Base-by-base conservation (phyloP, 345 rosid genomes). In the Hypericum androsaemum region DNA sequence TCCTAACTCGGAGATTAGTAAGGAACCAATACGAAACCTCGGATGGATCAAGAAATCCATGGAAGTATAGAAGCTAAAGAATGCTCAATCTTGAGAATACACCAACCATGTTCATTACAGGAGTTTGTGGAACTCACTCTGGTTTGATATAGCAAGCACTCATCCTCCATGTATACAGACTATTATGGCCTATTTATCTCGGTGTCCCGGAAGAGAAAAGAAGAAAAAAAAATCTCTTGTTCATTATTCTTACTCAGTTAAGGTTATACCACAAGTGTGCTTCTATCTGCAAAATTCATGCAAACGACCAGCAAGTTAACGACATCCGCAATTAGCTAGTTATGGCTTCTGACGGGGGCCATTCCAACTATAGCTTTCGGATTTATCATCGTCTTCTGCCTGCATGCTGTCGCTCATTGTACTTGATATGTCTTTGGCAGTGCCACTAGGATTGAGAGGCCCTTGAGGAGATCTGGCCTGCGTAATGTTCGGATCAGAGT, bases 331-430 rank as follows among this genome's bases (percentile, higher is more conserved):
- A 22, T 54, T 38, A 10, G 13, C 53, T 47, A 53, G 54, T 47
- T 54, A 40, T 35, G 52, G 44, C 16, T 41, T 42, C 38, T 43
- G 40, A 53, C 16, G 39, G 7, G 41, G 32, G 6, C 53, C 48
- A 37, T 54, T 56, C 63, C 52, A 57, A 48, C 63, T 61, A 57
- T 56, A 61, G 45, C 62, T 56, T 58, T 50, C 66, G 7, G 71
- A 66, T 40, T 47, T 40, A 6, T 59, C 41, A 12, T 65, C 60
- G 13, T 53, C 57, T 8, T 54, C 52, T n/a, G 12, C 43, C 41
- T 45, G 51, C 60, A 60, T 65, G 43, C 51, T 45, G n/a, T 51
- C 54, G n/a, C 5, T 54, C 15, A 56, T 59, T 10, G 57, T 37
- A 7, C 43, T 55, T 12, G 58, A 47, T 10, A 17, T 38, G 28